Conservation (phyloP, 306 rosid species). For the Vicia villosa region DNA sequence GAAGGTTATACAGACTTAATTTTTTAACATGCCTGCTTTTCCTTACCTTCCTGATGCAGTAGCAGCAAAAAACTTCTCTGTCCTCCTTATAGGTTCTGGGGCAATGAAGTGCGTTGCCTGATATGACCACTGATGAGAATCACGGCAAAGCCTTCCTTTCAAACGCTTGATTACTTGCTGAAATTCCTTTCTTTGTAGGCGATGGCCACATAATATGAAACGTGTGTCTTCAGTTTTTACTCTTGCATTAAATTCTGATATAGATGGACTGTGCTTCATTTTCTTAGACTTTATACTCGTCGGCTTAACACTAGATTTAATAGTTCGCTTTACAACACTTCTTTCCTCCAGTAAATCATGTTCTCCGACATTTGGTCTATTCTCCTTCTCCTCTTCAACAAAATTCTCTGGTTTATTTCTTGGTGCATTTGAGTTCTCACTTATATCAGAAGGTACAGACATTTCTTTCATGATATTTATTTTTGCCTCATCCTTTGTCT, state of each 20-base stretch:
- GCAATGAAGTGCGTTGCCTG: slow-evolving; percentile 90
- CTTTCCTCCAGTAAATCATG: slow-evolving; percentile 34
- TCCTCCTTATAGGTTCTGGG: slow-evolving; percentile 81
- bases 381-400: slow-evolving; percentile 68
- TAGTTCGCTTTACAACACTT: slow-evolving; percentile 37
- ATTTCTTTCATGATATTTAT: slow-evolving; percentile 34
- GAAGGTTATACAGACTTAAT: neutral
- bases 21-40: neutral
- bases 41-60: slow-evolving; percentile 92
- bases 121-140: slow-evolving; percentile 95
- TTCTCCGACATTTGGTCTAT: slow-evolving; percentile 49
- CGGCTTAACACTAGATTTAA: slow-evolving; percentile 36
- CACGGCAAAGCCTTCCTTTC: slow-evolving; percentile 81
- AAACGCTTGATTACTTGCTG: slow-evolving; percentile 70
- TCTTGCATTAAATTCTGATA: slow-evolving; percentile 36
- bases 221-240: slow-evolving; percentile 53
- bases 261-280: slow-evolving; percentile 22
- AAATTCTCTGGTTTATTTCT: slow-evolving; percentile 39
- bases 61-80: slow-evolving; percentile 91
- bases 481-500: slow-evolving; percentile 37
- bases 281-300: slow-evolving; percentile 40
- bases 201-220: slow-evolving; percentile 79
- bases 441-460: slow-evolving; percentile 41
- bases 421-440: slow-evolving; percentile 25
- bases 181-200: slow-evolving; percentile 75